Percentiles rank a stretch among this genome's conserved stretches.
phyloP scores from a whole-genome alignment of 331 rosid species.

The Dryas integrifolia region DNA sequence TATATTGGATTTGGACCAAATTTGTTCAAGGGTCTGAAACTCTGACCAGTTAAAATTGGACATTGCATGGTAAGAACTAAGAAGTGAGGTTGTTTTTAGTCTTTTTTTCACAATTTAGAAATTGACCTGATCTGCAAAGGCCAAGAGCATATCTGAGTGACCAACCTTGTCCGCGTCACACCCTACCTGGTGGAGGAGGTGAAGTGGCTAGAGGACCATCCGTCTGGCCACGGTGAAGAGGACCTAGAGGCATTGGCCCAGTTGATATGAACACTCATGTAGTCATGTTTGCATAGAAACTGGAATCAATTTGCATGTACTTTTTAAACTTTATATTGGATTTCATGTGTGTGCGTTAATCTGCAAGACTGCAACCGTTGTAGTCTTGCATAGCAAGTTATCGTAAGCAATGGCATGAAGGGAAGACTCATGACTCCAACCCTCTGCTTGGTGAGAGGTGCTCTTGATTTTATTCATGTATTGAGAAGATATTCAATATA shows the following conservation, averaged over 20 bases:
- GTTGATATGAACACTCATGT: too few species aligned
- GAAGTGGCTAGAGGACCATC: slow-evolving; percentile 90
- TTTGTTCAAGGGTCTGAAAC: background rate
- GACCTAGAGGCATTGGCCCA: slow-evolving; percentile 59
- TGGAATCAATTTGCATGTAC: too few species aligned
- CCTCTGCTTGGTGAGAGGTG: background rate
- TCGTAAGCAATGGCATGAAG: too few species aligned
- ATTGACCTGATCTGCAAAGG: slow-evolving; percentile 74
- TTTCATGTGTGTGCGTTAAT: too few species aligned
- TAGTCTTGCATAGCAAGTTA: too few species aligned
- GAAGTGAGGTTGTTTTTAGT: background rate
- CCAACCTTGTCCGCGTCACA: slow-evolving; percentile 62
- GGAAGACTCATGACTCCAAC: too few species aligned
- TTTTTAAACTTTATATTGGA: too few species aligned
- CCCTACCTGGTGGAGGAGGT: slow-evolving; percentile 92
- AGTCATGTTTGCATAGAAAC: too few species aligned
- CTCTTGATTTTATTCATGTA: background rate
- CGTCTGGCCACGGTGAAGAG: slow-evolving; percentile 57
- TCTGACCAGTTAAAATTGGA: background rate
- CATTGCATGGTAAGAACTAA: background rate
- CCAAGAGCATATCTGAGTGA: slow-evolving; percentile 86
- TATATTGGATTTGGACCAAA: background rate
- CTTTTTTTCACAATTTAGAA: background rate
- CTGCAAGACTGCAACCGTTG: too few species aligned
- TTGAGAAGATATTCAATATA: background rate